A percentile compares a stretch with the other conserved stretches of the same genome.
Evolutionary conservation across 1,139 yeast genomes (phyloP).

Genomic region (Yamadazyma atmosphaerica): DNA sequence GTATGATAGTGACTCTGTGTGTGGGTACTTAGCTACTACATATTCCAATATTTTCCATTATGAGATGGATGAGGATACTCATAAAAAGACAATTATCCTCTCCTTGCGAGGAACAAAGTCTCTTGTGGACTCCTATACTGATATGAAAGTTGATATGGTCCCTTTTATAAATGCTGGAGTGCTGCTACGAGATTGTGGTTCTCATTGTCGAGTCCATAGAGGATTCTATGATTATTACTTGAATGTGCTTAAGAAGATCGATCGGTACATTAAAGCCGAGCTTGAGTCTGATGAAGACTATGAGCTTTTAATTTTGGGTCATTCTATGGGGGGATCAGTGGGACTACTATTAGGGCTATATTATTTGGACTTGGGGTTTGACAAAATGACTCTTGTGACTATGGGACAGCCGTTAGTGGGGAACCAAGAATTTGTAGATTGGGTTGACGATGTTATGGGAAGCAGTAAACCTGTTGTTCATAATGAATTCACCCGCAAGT

Average conservation of each 20-base stretch:
- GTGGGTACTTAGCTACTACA: constrained; percentile 42
- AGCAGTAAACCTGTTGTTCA: constrained; percentile 23
- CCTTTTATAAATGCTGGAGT: constrained; percentile 26
- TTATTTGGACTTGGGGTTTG: constrained; percentile 35
- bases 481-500: constrained; percentile 27
- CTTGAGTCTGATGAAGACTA: constrained; percentile 25
- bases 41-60: constrained; percentile 27
- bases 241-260: constrained; percentile 31
- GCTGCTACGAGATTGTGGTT: constrained; percentile 32
- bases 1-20: constrained; percentile 42
- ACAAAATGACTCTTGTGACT: constrained; percentile 36
- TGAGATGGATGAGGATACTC: constrained; percentile 9
- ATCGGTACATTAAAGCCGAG: constrained; percentile 24
- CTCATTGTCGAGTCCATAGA: constrained; percentile 44
- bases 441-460: constrained; percentile 39
- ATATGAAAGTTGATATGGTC: constrained; percentile 42
- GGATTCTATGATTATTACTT: constrained; percentile 43
- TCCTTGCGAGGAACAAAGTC: constrained; percentile 52
- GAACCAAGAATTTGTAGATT: constrained; percentile 36
- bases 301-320: constrained; percentile 46
- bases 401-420: constrained; percentile 58
- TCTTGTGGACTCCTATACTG: constrained; percentile 45
- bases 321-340: constrained; percentile 54
- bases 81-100: constrained; percentile 36
- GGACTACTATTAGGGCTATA: constrained; percentile 41